Base-by-base conservation (phyloP, 805 yeast species). In the Kuraishia cidri region DNA sequence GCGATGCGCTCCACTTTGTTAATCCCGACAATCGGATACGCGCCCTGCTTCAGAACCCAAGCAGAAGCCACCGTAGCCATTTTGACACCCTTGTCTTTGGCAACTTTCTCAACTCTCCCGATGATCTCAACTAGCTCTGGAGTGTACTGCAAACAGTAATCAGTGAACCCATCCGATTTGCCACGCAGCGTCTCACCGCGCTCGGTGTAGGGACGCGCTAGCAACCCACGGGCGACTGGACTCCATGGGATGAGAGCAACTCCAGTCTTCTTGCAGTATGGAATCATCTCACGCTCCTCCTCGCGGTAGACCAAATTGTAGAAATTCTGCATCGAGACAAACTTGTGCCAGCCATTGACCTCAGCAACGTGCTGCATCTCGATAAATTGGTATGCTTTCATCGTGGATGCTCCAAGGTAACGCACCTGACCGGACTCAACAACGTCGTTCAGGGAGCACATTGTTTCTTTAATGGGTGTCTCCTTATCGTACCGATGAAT, bases 391-490 rank as follows among this genome's bases (percentile, higher is more conserved):
- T 55, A 49, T 1, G 77, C 67, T 40, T 59, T 58, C 81, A 77
- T 75, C 2, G 77, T 54, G 1, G 79, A 74, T 2, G 82, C 80
- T n/a, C 82, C 82, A 37, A 76, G 62, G 47, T 76, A 76, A 33
- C 79, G 56, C 3, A 60, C 60, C 15, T 54, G 45, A 10, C 79
- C 79, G 21, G 42, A 34, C 24, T 60, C 56, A 15, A 72, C 67
- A 12, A 69, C 58, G 39, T 66, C 74, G 44, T 75, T 66, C 44
- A 75, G 54, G 1, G 79, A 67, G 43, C 53, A 64, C 77, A 75
- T 72, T 20, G 63, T 66, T 41, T 75, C 82, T 31, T 62, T 61
- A 34, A 63, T 59, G 21, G 77, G 72, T 3, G 69, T 62, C 4
- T 54, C 44, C 15, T 42, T 43, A 47, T 75, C 82, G 29, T 62